Conservation (phyloP, 768 basidiomycete genomes). For the Naganishia randhawae region DNA sequence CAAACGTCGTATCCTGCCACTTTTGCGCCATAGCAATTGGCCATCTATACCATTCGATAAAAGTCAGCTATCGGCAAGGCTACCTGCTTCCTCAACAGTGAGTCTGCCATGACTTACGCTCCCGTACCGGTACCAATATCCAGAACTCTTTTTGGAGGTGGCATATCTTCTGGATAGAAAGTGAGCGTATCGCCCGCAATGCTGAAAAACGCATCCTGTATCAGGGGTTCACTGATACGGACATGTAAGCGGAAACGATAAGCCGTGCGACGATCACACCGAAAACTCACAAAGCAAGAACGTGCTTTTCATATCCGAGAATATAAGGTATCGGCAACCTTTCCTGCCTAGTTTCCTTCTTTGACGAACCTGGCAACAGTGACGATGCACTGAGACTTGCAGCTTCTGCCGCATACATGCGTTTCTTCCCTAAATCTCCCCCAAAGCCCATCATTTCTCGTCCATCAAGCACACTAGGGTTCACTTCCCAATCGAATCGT, state of each 20-base stretch:
- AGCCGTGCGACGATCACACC: background rate
- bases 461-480: conserved; percentile 20
- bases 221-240: conserved; percentile 38
- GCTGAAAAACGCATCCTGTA: conserved; percentile 42
- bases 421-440: conserved; percentile 25
- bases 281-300: conserved; percentile 42
- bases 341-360: background rate
- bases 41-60: conserved; percentile 30
- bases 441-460: conserved; percentile 26
- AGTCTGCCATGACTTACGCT: conserved; percentile 15
- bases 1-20: conserved; percentile 41
- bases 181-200: conserved; percentile 36
- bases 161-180: conserved; percentile 30
- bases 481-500: conserved; percentile 18
- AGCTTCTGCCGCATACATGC: background rate
- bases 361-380: background rate
- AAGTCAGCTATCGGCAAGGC: background rate
- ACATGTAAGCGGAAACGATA: background rate
- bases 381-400: background rate
- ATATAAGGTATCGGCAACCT: conserved; percentile 30
- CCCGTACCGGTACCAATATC: conserved; percentile 47
- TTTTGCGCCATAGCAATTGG: conserved; percentile 43
- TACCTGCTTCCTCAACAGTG: background rate
- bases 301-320: conserved; percentile 45
- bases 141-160: conserved; percentile 36